Base-by-base conservation (phyloP, 768 basidiomycete species). In the Mycena indigotica region DNA sequence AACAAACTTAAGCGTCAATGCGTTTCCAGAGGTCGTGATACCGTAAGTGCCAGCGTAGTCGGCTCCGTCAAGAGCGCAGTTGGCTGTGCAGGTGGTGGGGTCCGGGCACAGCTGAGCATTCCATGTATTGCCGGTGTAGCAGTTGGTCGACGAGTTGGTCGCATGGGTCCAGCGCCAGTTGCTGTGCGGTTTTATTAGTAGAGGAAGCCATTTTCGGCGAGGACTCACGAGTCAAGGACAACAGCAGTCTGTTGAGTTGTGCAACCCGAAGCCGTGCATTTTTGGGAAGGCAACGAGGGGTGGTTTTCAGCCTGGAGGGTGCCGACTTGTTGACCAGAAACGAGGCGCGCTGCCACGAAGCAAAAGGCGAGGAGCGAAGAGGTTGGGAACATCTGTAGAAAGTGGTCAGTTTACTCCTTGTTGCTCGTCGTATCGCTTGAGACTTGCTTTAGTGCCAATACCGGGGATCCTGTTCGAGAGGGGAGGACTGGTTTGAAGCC, bases 61-160 rank as follows among this genome's bases (percentile, higher is more conserved):
- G 29, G 79, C 80, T 62, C 79, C 78, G 28, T 80, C 77, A 64
- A 78, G 65, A 19, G 74, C 75, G 44, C 77, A 78, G 64, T 24
- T 28, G 13, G 8, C 4, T 23, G 46, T 26, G 23, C 46, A 48
- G 24, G 46, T 28, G 46, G 65, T 66, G 23, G 73, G 69, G 63
- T 80, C 77, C 32, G 81, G 77, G 75, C 83, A 85, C 46, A 83
- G 68, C 13, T 78, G 72, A 6, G 73, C 58, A 71, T 84, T 74
- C 81, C 81, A 85, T 16, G 73, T 66, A 74, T 84, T 83, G 30
- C 83, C 83, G 59, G 78, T 82, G 75, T 84, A 84, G 66, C 83
- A 77, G 70, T 77, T 77, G 54, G 70, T 74, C 71, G 72, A 70
- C 26, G 69, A 63, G 56, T 62, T 62, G 56, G 67, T 70, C 32